Percentiles rank a stretch among this genome's conserved stretches.
Conservation (phyloP, 768 basidiomycete genomes). For the Trichaptum fuscoviolaceum region DNA sequence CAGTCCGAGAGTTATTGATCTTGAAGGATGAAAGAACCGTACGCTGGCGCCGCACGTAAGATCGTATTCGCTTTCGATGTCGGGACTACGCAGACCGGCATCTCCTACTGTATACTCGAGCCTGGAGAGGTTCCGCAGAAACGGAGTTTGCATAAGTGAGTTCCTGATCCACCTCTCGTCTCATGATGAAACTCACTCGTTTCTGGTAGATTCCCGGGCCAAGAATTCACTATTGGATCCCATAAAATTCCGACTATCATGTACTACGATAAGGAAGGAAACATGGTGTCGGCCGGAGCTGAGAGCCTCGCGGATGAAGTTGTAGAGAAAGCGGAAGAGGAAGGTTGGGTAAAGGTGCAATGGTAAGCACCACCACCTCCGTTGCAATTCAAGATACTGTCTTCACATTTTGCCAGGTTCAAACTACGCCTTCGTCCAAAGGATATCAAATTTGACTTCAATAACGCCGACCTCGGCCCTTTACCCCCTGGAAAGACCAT, state of each 20-base stretch:
- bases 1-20: too few species aligned
- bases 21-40: slow-evolving; percentile 38
- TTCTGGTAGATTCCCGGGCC: slow-evolving; percentile 65
- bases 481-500: slow-evolving; percentile 39
- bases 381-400: background rate
- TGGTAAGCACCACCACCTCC: slow-evolving; percentile 12
- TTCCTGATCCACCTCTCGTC: background rate
- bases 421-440: slow-evolving; percentile 31
- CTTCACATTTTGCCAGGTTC: slow-evolving; percentile 21
- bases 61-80: slow-evolving; percentile 77
- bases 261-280: slow-evolving; percentile 64
- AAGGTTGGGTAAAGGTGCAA: slow-evolving; percentile 70
- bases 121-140: slow-evolving; percentile 75
- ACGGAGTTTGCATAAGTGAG: background rate
- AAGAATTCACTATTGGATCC: slow-evolving; percentile 81
- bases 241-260: slow-evolving; percentile 77
- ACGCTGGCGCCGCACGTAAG: slow-evolving; percentile 54
- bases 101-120: slow-evolving; percentile 77
- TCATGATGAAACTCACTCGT: background rate
- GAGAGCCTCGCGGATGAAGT: slow-evolving; percentile 62
- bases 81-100: slow-evolving; percentile 79
- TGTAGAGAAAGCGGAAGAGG: slow-evolving; percentile 65
- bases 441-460: slow-evolving; percentile 19
- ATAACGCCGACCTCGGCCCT: slow-evolving; percentile 30
- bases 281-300: slow-evolving; percentile 67